phyloP scores from a whole-genome alignment of 768 basidiomycete species.

The Filobasidium wieringae region DNA sequence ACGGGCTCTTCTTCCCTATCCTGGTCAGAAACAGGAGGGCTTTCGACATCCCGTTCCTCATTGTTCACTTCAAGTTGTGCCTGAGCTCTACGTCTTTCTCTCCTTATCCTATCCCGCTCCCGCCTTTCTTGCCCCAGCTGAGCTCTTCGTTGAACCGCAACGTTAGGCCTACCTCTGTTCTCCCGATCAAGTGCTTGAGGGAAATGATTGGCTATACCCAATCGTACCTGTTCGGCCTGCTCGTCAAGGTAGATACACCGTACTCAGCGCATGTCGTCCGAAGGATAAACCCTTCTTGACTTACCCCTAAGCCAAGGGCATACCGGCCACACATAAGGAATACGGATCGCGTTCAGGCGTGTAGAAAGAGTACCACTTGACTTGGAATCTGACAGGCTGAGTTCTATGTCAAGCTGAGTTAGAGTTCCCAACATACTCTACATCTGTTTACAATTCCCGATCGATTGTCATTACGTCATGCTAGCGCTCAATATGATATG shows the following conservation, averaged over 20 bases:
- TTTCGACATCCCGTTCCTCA: background rate
- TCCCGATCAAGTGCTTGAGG: background rate
- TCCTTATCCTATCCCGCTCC: background rate
- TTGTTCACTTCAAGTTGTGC: background rate
- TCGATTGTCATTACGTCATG: too few species aligned
- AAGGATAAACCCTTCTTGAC: background rate
- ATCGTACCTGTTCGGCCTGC: constrained; percentile 1
- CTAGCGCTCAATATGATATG: too few species aligned
- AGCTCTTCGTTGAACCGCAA: background rate
- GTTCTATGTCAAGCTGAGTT: too few species aligned
- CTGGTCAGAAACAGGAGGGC: background rate
- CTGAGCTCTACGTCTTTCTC: constrained; percentile 1
- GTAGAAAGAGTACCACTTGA: too few species aligned
- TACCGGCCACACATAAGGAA: constrained; percentile 14
- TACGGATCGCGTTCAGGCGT: too few species aligned
- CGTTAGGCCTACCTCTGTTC: background rate
- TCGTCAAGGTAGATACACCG: background rate
- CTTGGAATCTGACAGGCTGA: too few species aligned
- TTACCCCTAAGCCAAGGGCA: constrained; percentile 9
- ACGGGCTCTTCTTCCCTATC: background rate
- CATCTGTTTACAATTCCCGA: too few species aligned
- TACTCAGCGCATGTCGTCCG: background rate
- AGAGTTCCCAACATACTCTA: too few species aligned
- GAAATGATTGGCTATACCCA: constrained; percentile 3
- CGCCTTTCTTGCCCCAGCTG: background rate